phyloP scores from a whole-genome alignment of 164 flowering plant genomes.

The Aristolochia fimbriata region DNA sequence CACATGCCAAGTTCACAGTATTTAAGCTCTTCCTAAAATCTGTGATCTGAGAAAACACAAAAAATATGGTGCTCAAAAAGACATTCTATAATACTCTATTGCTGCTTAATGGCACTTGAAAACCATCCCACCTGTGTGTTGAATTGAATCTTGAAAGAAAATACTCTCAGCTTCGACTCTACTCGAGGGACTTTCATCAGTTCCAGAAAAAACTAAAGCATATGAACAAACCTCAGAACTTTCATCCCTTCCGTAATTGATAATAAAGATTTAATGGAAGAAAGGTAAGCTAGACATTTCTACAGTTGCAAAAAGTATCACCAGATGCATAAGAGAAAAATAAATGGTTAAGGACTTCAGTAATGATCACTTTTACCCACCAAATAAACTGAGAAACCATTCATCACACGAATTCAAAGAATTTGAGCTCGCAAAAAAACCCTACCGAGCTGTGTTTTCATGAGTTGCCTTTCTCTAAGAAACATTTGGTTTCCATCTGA shows the following conservation, averaged over 20 bases:
- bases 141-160: conserved; percentile 89
- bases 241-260: neutral
- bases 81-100: no score
- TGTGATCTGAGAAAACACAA: conserved; percentile 38
- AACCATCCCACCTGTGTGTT: conserved; percentile 64
- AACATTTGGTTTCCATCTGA: no score
- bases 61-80: neutral
- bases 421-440: no score
- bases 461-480: no score
- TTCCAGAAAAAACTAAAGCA: conserved; percentile 76
- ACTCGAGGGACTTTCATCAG: conserved; percentile 95
- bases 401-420: neutral
- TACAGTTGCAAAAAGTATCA: neutral
- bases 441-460: no score
- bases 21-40: conserved; percentile 73
- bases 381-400: no score
- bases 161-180: conserved; percentile 84
- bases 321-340: neutral
- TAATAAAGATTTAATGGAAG: neutral
- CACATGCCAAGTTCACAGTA: conserved; percentile 67
- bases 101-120: neutral
- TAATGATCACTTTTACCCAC: no score
- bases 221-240: neutral
- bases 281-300: neutral
- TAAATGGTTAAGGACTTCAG: no score